Base-by-base conservation (phyloP, 257 asterid species). In the Vinca minor region DNA sequence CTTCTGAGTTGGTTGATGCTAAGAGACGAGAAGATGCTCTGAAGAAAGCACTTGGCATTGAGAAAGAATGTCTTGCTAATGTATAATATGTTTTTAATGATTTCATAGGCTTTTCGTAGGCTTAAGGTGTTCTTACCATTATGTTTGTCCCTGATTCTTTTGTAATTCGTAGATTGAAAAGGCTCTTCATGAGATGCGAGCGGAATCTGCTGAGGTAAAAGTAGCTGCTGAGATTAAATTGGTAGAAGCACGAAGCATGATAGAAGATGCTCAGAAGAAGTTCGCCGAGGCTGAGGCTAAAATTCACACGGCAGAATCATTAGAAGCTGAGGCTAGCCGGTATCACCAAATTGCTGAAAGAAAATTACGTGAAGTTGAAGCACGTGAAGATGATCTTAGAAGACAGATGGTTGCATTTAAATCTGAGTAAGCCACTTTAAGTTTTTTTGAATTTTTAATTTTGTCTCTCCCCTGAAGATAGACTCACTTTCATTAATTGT, bases 131-230 rank as follows among this genome's bases (percentile, higher is more conserved):
- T 52, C 25, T 36, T 1, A 10, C 59, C 38, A 14, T 69, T n/a
- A 54, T 26, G 62, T 73, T n/a, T 67, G 21, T 39, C 25, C 4
- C 18, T 53, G 63, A 63, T 32, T 64, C 62, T 48, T 59, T 81
- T 48, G 68, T 59, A 4, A 42, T 64, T 59, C 80, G 74, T 73
- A 93, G 99, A 79, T 93, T 72, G 97, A 93, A 81, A 93, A 89
- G 81, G 83, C 99, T 7, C 66, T 93, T 84, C 97, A 85, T 66
- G 99, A 93, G 88, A 84, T 93, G 96, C 87, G 97, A 39, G 87
- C 85, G 34, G 96, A 93, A 71, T 84, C 75, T 77, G 96, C 99
- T 5, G 99, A 89, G 79, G 80, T 83, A 59, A 89, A 85, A 77
- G 85, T 93, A 58, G 84, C 85, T 14, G 84, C 91, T n/a, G 92